These are phyloP conservation scores for Galerina marginata DNA, from an alignment of 768 basidiomycete genomes.

Conservation along the genomic window DNA sequence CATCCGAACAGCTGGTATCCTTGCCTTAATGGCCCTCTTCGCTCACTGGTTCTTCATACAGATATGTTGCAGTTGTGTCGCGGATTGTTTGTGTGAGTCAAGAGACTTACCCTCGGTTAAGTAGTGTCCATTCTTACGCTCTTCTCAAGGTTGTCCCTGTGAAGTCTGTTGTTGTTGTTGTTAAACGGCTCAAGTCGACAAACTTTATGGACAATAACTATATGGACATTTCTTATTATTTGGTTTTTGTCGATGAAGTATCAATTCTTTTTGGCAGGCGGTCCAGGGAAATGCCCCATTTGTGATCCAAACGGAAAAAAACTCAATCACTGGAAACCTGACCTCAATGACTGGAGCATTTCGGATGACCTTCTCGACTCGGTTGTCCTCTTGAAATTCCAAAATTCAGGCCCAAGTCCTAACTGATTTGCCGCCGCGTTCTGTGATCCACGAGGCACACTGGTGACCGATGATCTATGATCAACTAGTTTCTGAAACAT, in stretches of 20 bases:
- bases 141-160: conserved; percentile 12
- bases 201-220: neutral
- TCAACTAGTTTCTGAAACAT: no score
- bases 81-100: conserved; percentile 18
- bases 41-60: neutral
- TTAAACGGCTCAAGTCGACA: neutral
- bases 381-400: no score
- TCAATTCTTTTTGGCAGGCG: neutral
- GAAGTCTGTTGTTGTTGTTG: conserved; percentile 15
- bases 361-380: no score
- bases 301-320: neutral
- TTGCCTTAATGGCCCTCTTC: neutral
- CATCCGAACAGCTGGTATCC: no score
- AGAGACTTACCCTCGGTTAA: neutral
- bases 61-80: conserved; percentile 20
- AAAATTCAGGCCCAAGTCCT: no score
- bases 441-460: no score
- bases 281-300: neutral
- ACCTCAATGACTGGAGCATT: no score
- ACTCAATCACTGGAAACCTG: neutral
- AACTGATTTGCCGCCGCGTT: no score
- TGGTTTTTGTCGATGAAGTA: neutral
- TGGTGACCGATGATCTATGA: no score
- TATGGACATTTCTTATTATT: neutral
- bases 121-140: neutral